Base-by-base conservation (phyloP, 2,329 filamentous ascomycete genomes). In the Nemania abortiva region DNA sequence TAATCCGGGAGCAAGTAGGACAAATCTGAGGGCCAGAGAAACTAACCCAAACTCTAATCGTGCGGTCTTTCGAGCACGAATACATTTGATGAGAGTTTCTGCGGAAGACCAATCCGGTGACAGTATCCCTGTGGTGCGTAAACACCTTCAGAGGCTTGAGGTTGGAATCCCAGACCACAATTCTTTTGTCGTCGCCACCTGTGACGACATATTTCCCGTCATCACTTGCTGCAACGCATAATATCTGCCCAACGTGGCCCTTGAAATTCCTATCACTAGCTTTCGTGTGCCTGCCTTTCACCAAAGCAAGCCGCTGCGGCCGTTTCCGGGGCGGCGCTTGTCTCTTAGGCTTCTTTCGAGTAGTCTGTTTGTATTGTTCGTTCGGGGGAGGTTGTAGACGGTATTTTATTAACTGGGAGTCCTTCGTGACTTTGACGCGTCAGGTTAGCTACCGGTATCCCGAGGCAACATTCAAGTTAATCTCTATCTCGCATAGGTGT, bases 121-220 rank as follows among this genome's bases (percentile, higher is more conserved):
- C 90, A 18, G 93, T 88, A 77, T 97, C 96, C 69, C 96, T 90
- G 82, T 99, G 96, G 69, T 97, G 94, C n/a, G 89, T 90, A 79
- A 98, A 97, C 3, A 95, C 90, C 74, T 92, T 92, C 73, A 97
- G 82, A 0, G 94, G 92, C 61, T 88, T 91, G 57, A 99, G 86
- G 0, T 94, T 59, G 6, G 69, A 92, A 74, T 97, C 90, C 91
- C 95, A 97, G 72, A 98, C 90, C 63, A 98, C 92, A 54, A 99
- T 84, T 63, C 92, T 91, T 68, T 90, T 89, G 80, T 98, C 95
- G 72, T 89, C 88, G 58, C 95, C 95, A 58, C 95, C 96, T 0
- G 96, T 98, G 7, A 92, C 96, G 59, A 99, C 89, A 72, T 91
- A 98, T 79, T 93, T 94, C 39, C 96, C 96, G 68, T 97, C 95